These are phyloP conservation scores for Cucurbita moschata DNA, from an alignment of 306 rosid genomes.

Conservation along the genomic window DNA sequence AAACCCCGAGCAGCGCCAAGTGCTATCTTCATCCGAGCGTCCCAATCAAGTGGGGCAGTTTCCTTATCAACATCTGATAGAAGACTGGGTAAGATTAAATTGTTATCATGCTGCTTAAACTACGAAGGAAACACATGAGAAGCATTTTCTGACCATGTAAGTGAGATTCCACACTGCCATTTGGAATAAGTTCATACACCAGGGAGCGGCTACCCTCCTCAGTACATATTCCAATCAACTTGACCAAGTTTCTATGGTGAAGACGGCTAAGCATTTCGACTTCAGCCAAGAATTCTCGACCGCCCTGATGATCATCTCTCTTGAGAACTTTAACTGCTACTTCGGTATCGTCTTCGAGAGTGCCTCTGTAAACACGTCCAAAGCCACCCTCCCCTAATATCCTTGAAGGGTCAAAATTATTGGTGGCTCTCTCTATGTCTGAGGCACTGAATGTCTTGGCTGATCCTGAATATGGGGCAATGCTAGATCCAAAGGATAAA, in stretches of 20 bases:
- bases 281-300: constrained; percentile 86
- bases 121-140: neutral
- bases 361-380: constrained; percentile 77
- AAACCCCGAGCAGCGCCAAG: constrained; percentile 94
- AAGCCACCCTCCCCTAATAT: constrained; percentile 97
- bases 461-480: constrained; percentile 66
- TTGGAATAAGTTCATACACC: constrained; percentile 86
- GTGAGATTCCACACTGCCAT: constrained; percentile 96
- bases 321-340: constrained; percentile 86
- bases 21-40: constrained; percentile 73
- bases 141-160: constrained; percentile 51
- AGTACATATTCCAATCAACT: constrained; percentile 79
- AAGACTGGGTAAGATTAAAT: neutral
- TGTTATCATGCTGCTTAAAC: neutral
- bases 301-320: constrained; percentile 95
- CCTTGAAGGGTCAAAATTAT: constrained; percentile 45
- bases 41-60: constrained; percentile 62
- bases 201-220: constrained; percentile 66
- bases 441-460: constrained; percentile 69
- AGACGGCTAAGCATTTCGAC: constrained; percentile 99
- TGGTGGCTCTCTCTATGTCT: constrained; percentile 69
- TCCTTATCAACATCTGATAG: constrained; percentile 63
- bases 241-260: constrained; percentile 92
- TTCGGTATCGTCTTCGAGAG: constrained; percentile 62
- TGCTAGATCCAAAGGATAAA: constrained; percentile 72